Evolutionary conservation across 2,329 filamentous ascomycete genomes (phyloP), one percentile per base, ranked within the genome.

Genomic region (Pseudopithomyces chartarum): DNA sequence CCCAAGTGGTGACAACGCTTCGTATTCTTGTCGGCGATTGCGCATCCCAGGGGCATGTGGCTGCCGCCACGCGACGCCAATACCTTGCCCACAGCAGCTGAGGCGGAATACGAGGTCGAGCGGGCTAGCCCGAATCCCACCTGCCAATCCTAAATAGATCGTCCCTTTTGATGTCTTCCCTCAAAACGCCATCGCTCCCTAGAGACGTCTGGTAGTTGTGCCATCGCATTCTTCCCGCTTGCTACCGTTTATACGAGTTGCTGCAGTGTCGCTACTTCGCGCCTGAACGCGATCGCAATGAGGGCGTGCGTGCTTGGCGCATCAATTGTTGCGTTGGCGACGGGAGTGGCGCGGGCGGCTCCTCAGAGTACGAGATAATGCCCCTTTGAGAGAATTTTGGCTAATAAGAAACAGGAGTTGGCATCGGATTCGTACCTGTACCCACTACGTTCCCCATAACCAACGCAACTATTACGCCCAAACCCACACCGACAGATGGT

Each of bases 31-130:
- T 23, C 34, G 13, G 19, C 32, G n/a, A n/a, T 10, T 33, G 38
- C 26, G 22, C 50, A 46, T 23, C n/a, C n/a, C 22, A 7, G 34
- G 17, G 15, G 12, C 45, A 29, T 49, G 44, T 36, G 55, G 50
- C 50, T 34, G 50, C 46, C 19, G 52, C 48, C 48, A 49, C 48
- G n/a, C 52, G 39, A 56, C 26, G 57, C 57, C 57, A 59, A 59
- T 54, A 52, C 23, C 45, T 34, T 17, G 17, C 49, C 45, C 50
- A 54, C 42, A 44, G 20, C 22, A 59, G 54, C 57, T 59, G 54
- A 56, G 47, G 49, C 54, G 34, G 39, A 56, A 59, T 56, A 59
- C 57, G 57, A 56, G 56, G 39, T 54, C 23, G 26, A 47, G 29
- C 36, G 22, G 49, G 53, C 42, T 33, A 32, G 47, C 42, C 33